Evolutionary conservation across 257 asterid species (phyloP), one percentile per base, ranked within the genome.

Genomic region (Lycium barbarum): DNA sequence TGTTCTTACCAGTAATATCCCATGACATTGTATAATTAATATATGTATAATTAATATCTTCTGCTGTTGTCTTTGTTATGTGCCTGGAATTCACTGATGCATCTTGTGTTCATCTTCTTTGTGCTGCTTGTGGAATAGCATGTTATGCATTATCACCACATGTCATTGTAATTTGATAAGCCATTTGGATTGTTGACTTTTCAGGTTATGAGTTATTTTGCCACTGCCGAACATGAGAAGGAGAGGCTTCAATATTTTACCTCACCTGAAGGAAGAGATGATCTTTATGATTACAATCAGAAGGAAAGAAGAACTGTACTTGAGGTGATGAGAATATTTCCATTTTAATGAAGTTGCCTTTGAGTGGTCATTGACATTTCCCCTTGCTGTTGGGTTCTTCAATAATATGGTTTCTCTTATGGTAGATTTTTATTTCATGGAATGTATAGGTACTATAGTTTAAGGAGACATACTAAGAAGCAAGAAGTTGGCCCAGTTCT

Each of bases 251-350:
- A 89, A 73, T 93, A 94, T 87, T 97, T 96, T 87, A 91, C 92
- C 86, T 97, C 98, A 14, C 90, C 99, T 43, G 97, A 97, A 94
- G 99, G 99, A 89, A 91, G 99, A 87, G 99, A 97, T 89, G 98
- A 97, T 89, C 84, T 97, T n/a, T 95, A 95, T 91, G 93, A 92
- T 85, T 97, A 94, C 94, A 97, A 95, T 90, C 96, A 93, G 90
- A 97, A 92, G 93, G 98, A 97, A 84, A 79, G 97, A 76, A 89
- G 99, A 90, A 96, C 97, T 76, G 98, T 97, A 82, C 88, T 95
- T 88, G 99, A 97, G 98, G 99, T 97, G 84, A 85, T 49, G 45
- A 76, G 26, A 76, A 76, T 51, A 51, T 51, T 51, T 51, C 63
- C 45, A 7, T 47, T 76, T 49, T 76, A 51, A 76, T 76, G 4